These are phyloP conservation scores for Epithemia pelagica DNA, from an alignment of 108 stramenopile species.

Conservation along the genomic window DNA sequence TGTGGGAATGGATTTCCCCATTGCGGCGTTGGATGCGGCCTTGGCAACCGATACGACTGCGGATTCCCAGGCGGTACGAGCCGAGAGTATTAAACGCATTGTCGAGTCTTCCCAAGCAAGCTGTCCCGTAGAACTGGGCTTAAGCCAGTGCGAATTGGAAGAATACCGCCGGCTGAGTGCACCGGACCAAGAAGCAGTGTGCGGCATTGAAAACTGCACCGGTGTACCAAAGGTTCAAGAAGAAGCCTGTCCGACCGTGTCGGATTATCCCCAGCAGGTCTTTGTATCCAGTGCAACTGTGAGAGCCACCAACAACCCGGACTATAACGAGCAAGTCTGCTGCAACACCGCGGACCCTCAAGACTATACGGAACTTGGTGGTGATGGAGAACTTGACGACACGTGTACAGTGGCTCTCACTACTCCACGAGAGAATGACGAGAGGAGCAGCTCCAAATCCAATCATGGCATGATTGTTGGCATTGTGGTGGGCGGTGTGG, in stretches of 20 bases:
- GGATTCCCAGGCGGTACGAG: not conserved
- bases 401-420: too few species aligned
- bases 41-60: not conserved
- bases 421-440: too few species aligned
- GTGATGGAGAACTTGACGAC: too few species aligned
- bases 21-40: conserved; percentile 15
- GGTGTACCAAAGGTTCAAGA: not conserved
- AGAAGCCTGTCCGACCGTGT: not conserved
- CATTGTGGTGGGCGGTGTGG: too few species aligned
- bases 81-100: conserved; percentile 1
- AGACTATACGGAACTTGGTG: too few species aligned
- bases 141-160: not conserved
- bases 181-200: not conserved
- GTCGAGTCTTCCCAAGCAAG: not conserved
- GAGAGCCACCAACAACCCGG: too few species aligned
- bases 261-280: not conserved
- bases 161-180: not conserved
- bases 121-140: not conserved
- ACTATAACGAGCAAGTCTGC: too few species aligned
- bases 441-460: too few species aligned
- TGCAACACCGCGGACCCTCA: too few species aligned
- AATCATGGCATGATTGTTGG: too few species aligned
- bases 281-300: too few species aligned
- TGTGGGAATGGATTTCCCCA: conserved; percentile 33
- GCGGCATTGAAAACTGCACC: not conserved